Base-by-base conservation (phyloP, 2,329 filamentous ascomycete species). In the Dothistroma septosporum region DNA sequence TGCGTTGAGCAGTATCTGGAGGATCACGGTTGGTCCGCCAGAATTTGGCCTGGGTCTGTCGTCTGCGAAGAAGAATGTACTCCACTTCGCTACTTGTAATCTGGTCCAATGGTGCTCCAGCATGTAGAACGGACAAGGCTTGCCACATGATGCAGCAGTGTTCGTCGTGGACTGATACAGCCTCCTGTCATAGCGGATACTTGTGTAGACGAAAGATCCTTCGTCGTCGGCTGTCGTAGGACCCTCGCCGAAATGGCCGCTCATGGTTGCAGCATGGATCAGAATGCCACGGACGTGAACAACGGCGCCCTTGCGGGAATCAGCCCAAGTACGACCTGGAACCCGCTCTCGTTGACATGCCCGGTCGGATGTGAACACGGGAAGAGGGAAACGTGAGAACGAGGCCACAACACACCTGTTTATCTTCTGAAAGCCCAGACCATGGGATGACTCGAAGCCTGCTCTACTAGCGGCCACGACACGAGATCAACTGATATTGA, bases 11-110 rank as follows among this genome's bases (percentile, higher is more conserved):
- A 61, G 76, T 59, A 22, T 70, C 64, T 64, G 72, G 44, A 70
- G 63, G n/a, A 73, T 64, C 7, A 69, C 64, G 21, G 67, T 59
- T 28, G 69, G 76, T 22, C 78, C 72, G 58, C 77, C 82, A 81
- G 65, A 81, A 76, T 63, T 77, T 70, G 24, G 82, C 79, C 48
- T 82, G 79, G 69, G 79, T 82, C n/a, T 91, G 79, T 72, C 96
- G 83, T 57, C 92, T 87, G 72, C 92, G 88, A 50, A 86, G 84
- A 64, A 69, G 73, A 96, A 65, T 67, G 77, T 79, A 69, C 86
- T 86, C 77, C 70, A 72, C 58, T 72, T 68, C 73, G 70, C 56
- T 62, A 67, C 41, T 67, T 68, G 48, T 80, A 87, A 19, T 79
- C 83, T 53, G 31, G 69, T 67, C 69, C 69, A 67, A 46, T 78